phyloP scores from a whole-genome alignment of 805 yeast genomes.

The Candida ficus region DNA sequence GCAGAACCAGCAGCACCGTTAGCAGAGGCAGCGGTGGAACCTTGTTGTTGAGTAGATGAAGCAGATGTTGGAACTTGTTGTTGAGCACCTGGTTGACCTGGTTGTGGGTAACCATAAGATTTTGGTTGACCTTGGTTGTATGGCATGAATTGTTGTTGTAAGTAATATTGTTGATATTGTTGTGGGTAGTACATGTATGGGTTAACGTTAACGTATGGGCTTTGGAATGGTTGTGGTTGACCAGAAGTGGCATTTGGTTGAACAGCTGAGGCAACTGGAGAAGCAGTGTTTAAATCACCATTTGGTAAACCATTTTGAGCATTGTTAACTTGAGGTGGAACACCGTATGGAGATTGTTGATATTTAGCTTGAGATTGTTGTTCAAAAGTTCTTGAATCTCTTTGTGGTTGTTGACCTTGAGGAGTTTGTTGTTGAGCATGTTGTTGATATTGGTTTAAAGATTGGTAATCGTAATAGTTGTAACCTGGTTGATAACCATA shows the following conservation, averaged over 20 bases:
- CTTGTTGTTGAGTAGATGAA: constrained; percentile 12
- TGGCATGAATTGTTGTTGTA: constrained; percentile 11
- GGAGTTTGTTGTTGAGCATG: constrained; percentile 11
- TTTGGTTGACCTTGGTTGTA: constrained; percentile 20
- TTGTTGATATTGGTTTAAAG: constrained; percentile 10
- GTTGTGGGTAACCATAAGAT: constrained; percentile 17
- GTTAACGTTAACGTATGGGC: constrained; percentile 12
- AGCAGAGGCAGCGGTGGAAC: constrained; percentile 11
- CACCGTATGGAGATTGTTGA: constrained; percentile 24
- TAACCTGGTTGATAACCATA: constrained; percentile 11
- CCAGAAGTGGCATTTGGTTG: constrained; percentile 21
- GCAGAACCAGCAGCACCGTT: constrained; percentile 11
- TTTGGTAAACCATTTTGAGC: constrained; percentile 11
- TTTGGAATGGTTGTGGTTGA: constrained; percentile 23
- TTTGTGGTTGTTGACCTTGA: constrained; percentile 8
- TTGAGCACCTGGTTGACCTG: constrained; percentile 9
- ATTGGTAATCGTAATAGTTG: constrained; percentile 18
- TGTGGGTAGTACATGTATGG: constrained; percentile 26
- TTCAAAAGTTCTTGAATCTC: constrained; percentile 9
- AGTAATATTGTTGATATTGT: constrained; percentile 11
- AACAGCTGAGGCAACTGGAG: constrained; percentile 25
- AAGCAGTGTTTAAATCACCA: constrained; percentile 20
- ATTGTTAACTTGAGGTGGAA: constrained; percentile 23
- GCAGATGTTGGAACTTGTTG: constrained; percentile 6
- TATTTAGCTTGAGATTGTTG: constrained; percentile 19